phyloP scores from a whole-genome alignment of 2,329 filamentous ascomycete genomes.

The Trichophyton equinum region DNA sequence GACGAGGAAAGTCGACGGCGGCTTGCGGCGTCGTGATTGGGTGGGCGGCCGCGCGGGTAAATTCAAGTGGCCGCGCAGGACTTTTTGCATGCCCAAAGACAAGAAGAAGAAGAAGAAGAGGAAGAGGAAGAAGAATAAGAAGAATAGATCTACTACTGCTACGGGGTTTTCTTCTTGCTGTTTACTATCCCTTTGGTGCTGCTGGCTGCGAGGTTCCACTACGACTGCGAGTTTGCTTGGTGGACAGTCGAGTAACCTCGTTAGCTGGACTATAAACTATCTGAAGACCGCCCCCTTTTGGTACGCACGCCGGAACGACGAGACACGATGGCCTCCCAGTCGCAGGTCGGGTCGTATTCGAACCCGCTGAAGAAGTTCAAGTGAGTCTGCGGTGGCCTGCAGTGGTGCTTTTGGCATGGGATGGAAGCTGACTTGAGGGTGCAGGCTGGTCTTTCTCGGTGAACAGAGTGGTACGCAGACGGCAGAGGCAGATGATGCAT shows the following conservation, averaged over 20 bases:
- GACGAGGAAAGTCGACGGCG: background rate
- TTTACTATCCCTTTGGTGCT: background rate
- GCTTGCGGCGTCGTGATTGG: background rate
- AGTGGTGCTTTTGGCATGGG: background rate
- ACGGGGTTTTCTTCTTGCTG: background rate
- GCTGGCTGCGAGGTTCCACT: slow-evolving; percentile 4
- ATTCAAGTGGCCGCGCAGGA: too few relatives aligned
- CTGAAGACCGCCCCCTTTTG: background rate
- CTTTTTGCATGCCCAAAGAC: too few relatives aligned
- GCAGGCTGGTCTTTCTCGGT: slow-evolving; percentile 86
- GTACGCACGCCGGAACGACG: slow-evolving; percentile 21
- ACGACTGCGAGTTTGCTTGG: slow-evolving; percentile 3
- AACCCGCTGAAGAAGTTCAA: slow-evolving; percentile 99
- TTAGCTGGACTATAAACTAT: too few relatives aligned
- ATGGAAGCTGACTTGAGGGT: background rate
- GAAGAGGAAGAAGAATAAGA: too few relatives aligned
- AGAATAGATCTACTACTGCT: too few relatives aligned
- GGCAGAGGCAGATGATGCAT: background rate
- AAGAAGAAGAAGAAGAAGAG: too few relatives aligned
- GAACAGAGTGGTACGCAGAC: slow-evolving; percentile 82
- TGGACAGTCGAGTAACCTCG: too few relatives aligned
- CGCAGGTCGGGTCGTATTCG: slow-evolving; percentile 74
- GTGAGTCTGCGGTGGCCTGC: slow-evolving; percentile 38
- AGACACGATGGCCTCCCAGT: slow-evolving; percentile 58
- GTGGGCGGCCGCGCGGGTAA: background rate